Percentiles rank a stretch among this genome's conserved stretches.
Conservation (phyloP, 768 basidiomycete genomes). For the Gymnopilus junonius region DNA sequence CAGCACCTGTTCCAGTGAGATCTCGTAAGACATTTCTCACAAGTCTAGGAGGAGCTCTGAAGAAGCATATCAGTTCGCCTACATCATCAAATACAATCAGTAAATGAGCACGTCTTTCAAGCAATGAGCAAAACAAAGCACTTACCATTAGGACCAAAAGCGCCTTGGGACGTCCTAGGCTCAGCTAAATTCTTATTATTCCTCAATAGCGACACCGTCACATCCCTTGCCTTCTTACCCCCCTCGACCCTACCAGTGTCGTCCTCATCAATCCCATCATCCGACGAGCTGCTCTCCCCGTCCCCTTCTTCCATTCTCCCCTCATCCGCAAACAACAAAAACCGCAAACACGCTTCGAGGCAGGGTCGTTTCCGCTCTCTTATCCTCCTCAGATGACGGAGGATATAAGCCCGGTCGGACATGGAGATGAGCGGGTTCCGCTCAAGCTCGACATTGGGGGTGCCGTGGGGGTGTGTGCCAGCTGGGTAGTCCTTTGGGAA, state of each 20-base stretch:
- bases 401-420: slow-evolving; percentile 76
- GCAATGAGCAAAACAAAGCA: neutral
- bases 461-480: slow-evolving; percentile 61
- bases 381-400: slow-evolving; percentile 74
- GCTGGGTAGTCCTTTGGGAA: slow-evolving; percentile 87
- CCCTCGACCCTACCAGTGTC: slow-evolving; percentile 36
- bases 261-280: slow-evolving; percentile 60
- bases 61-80: slow-evolving; percentile 91
- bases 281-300: slow-evolving; percentile 68
- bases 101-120: too few species aligned
- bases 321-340: slow-evolving; percentile 74
- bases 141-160: slow-evolving; percentile 88
- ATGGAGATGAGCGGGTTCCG: slow-evolving; percentile 80
- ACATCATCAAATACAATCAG: too few species aligned
- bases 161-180: slow-evolving; percentile 84
- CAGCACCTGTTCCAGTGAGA: slow-evolving; percentile 50
- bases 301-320: slow-evolving; percentile 45
- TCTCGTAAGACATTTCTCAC: slow-evolving; percentile 62
- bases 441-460: slow-evolving; percentile 81
- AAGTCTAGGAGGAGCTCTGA: slow-evolving; percentile 73
- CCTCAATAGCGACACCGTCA: slow-evolving; percentile 57
- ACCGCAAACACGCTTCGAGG: slow-evolving; percentile 81
- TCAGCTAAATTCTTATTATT: slow-evolving; percentile 82
- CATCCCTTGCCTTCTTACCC: slow-evolving; percentile 46
- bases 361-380: slow-evolving; percentile 80